phyloP scores from a whole-genome alignment of 257 asterid genomes.

The Linaria vulgaris region DNA sequence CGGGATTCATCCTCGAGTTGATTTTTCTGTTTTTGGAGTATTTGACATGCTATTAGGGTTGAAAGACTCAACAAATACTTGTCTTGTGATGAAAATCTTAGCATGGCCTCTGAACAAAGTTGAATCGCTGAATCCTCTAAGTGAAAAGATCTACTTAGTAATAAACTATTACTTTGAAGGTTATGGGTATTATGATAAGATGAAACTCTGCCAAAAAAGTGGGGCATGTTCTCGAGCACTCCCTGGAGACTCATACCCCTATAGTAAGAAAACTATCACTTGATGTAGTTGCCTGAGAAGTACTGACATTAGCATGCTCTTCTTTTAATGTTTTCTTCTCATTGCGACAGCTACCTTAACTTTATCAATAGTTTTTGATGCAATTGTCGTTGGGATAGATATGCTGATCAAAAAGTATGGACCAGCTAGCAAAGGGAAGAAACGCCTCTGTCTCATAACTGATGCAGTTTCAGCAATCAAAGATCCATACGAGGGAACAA shows the following conservation, averaged over 20 bases:
- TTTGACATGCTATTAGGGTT: not conserved
- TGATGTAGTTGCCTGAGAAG: constrained; percentile 4
- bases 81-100: not conserved
- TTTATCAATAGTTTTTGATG: constrained; percentile 81
- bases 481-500: constrained; percentile 83
- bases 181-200: too few species aligned
- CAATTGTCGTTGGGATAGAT: constrained; percentile 87
- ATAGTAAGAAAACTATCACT: not conserved
- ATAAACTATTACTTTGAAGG: too few species aligned
- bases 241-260: too few species aligned
- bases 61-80: constrained; percentile 1
- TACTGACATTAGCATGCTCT: constrained; percentile 7
- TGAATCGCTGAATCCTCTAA: too few species aligned
- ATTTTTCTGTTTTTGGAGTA: constrained; percentile 5
- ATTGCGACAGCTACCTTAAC: constrained; percentile 51
- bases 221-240: too few species aligned
- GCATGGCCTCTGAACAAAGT: not conserved
- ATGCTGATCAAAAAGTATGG: constrained; percentile 86
- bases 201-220: too few species aligned
- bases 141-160: not conserved
- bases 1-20: not conserved
- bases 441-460: constrained; percentile 83
- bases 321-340: constrained; percentile 21
- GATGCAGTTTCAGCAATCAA: constrained; percentile 70
- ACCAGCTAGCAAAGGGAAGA: constrained; percentile 77